Evolutionary conservation across 148 eudicot species (phyloP), one percentile per base, ranked within the genome.

Genomic region (Linanthus parryae): DNA sequence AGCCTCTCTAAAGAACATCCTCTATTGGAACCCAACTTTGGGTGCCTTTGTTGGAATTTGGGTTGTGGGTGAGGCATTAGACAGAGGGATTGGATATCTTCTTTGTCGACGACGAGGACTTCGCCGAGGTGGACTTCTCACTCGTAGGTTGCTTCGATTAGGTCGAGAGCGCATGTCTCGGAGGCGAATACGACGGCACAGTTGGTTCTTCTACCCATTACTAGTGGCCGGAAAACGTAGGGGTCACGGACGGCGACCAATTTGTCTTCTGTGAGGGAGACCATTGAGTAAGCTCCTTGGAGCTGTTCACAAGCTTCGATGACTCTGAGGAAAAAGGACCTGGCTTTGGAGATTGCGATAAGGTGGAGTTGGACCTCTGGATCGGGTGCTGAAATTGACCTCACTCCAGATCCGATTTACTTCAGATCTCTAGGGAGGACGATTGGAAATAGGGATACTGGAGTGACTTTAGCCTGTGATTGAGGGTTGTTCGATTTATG

Each of bases 171-270:
- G 63, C 97, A 89, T 8, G 97, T 89, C 63, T 89, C 97, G 2
- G 90, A 82, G 1, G 97, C 97, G 25, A 89, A 89, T 9, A 89
- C 95, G 13, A 82, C 58, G 19, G 97, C 90, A 1, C 97, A 94
- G 44, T 89, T 89, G 35, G 78, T 77, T 61, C 90, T 74, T 57
- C 87, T 67, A 7, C 97, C 97, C 97, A 89, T 89, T 2, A 89
- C 95, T 37, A 89, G 54, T 0, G 97, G 97, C 17, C 97, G 62
- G 60, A 89, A 89, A 19, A 94, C 97, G 31, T 12, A 73, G 0
- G 97, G 97, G 61, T 89, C 97, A 6, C 97, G 57, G 10, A 85
- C 90, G 2, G 97, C 97, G 4, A 89, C 95, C 19, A 89, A 60
- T 53, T 85, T 81, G 48, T 81, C 94, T 67, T 81, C 88, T 0